Evolutionary conservation across 2,329 filamentous ascomycete genomes (phyloP), one percentile per base, ranked within the genome.

Genomic region (Colletotrichum cordylinicola): DNA sequence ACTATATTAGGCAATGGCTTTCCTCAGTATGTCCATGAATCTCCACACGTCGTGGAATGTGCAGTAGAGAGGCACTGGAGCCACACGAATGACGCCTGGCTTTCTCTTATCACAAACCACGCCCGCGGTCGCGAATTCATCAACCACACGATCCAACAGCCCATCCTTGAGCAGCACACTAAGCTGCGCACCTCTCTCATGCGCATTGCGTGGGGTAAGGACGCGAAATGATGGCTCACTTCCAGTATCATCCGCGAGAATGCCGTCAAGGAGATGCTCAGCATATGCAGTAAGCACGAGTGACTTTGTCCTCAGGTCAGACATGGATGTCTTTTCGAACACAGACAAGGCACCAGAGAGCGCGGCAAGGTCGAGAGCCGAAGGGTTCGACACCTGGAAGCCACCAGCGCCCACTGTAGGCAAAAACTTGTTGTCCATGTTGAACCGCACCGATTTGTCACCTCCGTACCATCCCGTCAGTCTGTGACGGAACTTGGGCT

Each of bases 11-110:
- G 48, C 78, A n/a, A 82, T 69, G 2, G 80, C 81, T 33, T 67
- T 76, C 48, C 83, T 80, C 64, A 89, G 68, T 5, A 86, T 82
- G 77, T 87, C 82, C 83, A 89, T 87, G 71, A 88, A 89, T 62
- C 79, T 84, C 84, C 85, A 88, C 8, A 96, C 92, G 79, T 98
- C 96, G 75, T 89, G 88, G 82, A 94, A 98, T 0, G 90, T 92
- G 80, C 96, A 96, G 85, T 98, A 98, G 78, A 98, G 83, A 10
- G 96, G 95, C 56, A 94, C 93, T 2, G 96, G 96, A 3, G 96
- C 95, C 2, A 98, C 92, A 2, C 96, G 88, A 67, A 98, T 93
- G 18, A 98, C 96, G 82, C 96, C 93, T 2, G 96, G 96, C 83
- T 94, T 95, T 75, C 96, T 88, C 88, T 97, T 94, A 82, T 98